Conservation (phyloP, 208 protist species). For the Acanthamoeba royreba region DNA sequence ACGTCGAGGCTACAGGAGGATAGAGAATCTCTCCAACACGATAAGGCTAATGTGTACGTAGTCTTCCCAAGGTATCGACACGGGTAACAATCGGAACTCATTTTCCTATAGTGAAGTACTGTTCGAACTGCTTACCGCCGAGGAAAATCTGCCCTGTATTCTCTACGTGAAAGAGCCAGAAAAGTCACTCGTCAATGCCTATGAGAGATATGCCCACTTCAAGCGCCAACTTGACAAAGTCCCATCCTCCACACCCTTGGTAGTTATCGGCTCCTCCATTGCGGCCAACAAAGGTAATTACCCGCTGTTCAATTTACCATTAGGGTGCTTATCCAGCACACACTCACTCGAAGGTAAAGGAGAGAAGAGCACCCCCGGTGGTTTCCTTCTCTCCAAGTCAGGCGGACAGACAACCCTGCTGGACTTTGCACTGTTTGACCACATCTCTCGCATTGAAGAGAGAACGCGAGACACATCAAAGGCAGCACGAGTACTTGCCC, state of each 20-base stretch:
- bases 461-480: not conserved
- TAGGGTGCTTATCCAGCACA: not conserved
- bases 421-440: slow-evolving; percentile 41
- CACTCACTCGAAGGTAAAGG: not conserved
- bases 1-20: not conserved
- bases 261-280: slow-evolving; percentile 40
- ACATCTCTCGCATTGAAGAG: slow-evolving; percentile 43
- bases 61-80: not conserved
- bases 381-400: slow-evolving; percentile 34
- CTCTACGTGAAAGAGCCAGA: slow-evolving; percentile 31
- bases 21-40: not conserved
- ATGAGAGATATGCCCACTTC: slow-evolving; percentile 22
- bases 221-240: slow-evolving; percentile 29
- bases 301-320: not conserved
- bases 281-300: not conserved
- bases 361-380: slow-evolving; percentile 11
- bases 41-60: not conserved
- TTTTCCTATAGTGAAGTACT: slow-evolving; percentile 18
- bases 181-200: not conserved
- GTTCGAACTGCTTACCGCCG: slow-evolving; percentile 11
- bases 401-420: not conserved
- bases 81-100: not conserved
- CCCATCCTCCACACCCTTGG: not conserved
- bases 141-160: slow-evolving; percentile 26
- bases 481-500: not conserved